These are phyloP conservation scores for Solanum tarapatanum DNA, from an alignment of 257 asterid species.

Conservation along the genomic window DNA sequence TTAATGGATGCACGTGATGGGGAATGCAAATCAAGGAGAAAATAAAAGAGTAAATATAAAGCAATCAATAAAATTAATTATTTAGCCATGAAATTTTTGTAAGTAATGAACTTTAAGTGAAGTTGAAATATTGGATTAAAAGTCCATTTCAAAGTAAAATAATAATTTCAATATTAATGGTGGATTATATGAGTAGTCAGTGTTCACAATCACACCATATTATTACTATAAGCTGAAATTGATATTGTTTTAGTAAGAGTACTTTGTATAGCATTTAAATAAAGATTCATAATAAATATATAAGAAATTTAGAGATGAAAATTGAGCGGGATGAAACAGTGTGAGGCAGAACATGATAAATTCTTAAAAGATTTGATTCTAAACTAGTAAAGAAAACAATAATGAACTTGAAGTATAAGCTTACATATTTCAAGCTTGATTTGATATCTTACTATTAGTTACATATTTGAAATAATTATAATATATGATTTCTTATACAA, in stretches of 20 bases:
- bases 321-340: no score
- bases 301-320: no score
- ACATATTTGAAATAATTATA: neutral
- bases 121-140: neutral
- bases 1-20: neutral
- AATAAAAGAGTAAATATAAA: neutral
- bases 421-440: neutral
- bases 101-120: neutral
- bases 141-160: neutral
- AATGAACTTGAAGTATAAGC: neutral
- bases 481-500: neutral
- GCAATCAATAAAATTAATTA: neutral
- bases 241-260: no score
- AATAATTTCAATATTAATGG: no score
- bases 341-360: no score
- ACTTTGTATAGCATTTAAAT: no score
- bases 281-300: no score
- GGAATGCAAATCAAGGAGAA: neutral
- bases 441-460: neutral
- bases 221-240: no score
- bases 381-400: no score
- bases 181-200: neutral
- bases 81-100: neutral
- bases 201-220: neutral
- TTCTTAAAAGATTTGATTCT: no score